Conservation (phyloP, 345 rosid genomes). For the Euphorbia tirucalli region DNA sequence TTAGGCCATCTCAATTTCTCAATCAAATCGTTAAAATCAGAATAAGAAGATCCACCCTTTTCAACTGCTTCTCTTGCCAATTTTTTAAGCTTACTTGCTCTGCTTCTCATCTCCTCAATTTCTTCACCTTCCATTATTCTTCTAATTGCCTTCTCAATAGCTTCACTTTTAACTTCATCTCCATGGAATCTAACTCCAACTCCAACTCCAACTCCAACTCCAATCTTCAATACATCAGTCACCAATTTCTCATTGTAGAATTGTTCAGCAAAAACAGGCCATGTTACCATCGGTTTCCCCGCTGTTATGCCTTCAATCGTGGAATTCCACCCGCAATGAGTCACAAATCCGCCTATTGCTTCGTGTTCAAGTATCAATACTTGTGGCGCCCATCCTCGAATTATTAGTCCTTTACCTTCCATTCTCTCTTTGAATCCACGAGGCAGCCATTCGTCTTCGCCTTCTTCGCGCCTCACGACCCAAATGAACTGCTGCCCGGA, state of each 20-base stretch:
- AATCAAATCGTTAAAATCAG: conserved; percentile 21
- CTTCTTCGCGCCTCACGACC: too few species aligned
- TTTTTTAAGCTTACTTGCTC: conserved; percentile 18
- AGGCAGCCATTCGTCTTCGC: too few species aligned
- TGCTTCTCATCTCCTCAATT: conserved; percentile 14
- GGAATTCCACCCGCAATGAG: too few species aligned
- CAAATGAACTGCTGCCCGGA: too few species aligned
- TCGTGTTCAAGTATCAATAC: too few species aligned
- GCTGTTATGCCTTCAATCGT: too few species aligned
- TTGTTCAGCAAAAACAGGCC: conserved; percentile 40
- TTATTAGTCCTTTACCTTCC: too few species aligned
- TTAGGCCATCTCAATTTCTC: conserved; percentile 25
- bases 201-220: conserved; percentile 31
- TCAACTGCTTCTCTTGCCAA: conserved; percentile 31
- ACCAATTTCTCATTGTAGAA: conserved; percentile 39
- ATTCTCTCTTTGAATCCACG: too few species aligned
- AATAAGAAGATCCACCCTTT: conserved; percentile 33
- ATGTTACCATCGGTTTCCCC: too few species aligned
- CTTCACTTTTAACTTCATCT: conserved; percentile 19
- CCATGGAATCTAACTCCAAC: background rate
- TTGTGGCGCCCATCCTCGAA: too few species aligned
- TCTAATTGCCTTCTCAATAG: conserved; percentile 33
- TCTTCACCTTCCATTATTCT: conserved; percentile 18
- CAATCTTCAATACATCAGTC: conserved; percentile 24
- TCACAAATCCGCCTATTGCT: too few species aligned